Percentiles rank a stretch among this genome's conserved stretches.
These are phyloP conservation scores for Suillus subluteus DNA, from an alignment of 768 basidiomycete species.

Conservation along the genomic window DNA sequence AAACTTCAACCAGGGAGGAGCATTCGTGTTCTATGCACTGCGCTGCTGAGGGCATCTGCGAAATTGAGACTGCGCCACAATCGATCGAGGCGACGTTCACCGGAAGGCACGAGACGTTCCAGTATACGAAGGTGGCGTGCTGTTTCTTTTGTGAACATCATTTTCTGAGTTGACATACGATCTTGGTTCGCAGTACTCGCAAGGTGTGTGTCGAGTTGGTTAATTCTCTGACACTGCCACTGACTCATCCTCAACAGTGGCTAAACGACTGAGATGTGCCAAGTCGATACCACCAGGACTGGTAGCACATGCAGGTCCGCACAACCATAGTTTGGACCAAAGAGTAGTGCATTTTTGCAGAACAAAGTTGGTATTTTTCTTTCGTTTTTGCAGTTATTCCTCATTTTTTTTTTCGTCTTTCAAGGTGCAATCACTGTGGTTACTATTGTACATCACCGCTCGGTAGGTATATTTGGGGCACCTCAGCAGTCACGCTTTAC, in stretches of 20 bases:
- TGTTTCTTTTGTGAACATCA: not conserved
- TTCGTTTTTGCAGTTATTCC: not conserved
- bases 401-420: not conserved
- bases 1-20: slow-evolving; percentile 44
- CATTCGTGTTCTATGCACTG: slow-evolving; percentile 52
- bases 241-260: slow-evolving; percentile 34
- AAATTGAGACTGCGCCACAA: slow-evolving; percentile 60
- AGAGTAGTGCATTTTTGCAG: slow-evolving; percentile 60
- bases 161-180: not conserved
- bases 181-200: slow-evolving; percentile 47
- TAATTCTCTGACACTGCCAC: not conserved
- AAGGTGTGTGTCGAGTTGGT: slow-evolving; percentile 42
- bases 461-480: slow-evolving; percentile 38
- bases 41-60: slow-evolving; percentile 51
- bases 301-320: slow-evolving; percentile 47
- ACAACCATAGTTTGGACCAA: slow-evolving; percentile 51
- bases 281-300: slow-evolving; percentile 48
- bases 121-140: slow-evolving; percentile 59
- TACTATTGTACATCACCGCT: slow-evolving; percentile 62
- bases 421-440: slow-evolving; percentile 56
- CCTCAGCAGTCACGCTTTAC: not conserved
- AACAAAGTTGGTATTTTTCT: slow-evolving; percentile 36
- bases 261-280: slow-evolving; percentile 54
- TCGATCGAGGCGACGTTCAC: slow-evolving; percentile 65
- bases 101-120: slow-evolving; percentile 61